Conservation (phyloP, 2,329 filamentous ascomycete species). For the Claviceps sp. region DNA sequence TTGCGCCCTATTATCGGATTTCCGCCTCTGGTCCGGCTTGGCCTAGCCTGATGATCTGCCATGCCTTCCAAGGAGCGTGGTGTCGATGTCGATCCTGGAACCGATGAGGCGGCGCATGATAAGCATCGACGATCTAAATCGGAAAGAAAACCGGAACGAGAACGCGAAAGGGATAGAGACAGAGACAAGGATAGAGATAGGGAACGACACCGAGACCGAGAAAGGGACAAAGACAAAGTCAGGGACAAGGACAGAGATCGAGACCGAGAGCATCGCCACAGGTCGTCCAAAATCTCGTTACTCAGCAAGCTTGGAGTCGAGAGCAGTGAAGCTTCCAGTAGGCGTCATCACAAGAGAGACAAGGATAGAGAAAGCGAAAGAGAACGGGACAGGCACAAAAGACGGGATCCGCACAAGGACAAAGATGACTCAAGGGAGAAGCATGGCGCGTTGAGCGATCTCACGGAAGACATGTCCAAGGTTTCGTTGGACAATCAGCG, state of each 20-base stretch:
- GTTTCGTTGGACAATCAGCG: conserved; percentile 28
- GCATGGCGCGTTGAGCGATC: conserved; percentile 30
- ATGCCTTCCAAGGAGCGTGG: conserved; percentile 31
- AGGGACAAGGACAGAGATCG: conserved; percentile 15
- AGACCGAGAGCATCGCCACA: conserved; percentile 22
- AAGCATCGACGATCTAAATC: conserved; percentile 26
- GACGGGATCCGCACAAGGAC: conserved; percentile 20
- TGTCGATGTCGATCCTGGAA: conserved; percentile 21
- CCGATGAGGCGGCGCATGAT: conserved; percentile 25
- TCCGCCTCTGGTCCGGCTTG: neutral
- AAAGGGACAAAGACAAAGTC: neutral
- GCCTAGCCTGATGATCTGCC: conserved; percentile 15
- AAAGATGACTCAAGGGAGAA: conserved; percentile 17
- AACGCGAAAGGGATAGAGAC: conserved; percentile 8
- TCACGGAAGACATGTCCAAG: conserved; percentile 33
- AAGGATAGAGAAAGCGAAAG: conserved; percentile 17
- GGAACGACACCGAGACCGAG: conserved; percentile 14
- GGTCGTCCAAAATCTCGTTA: conserved; percentile 27
- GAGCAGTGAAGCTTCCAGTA: conserved; percentile 26
- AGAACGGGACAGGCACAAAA: conserved; percentile 22
- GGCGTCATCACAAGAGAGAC: conserved; percentile 18
- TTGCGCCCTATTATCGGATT: neutral
- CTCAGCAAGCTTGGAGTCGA: conserved; percentile 27
- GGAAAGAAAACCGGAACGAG: conserved; percentile 19
- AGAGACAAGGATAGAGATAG: neutral